Conservation (phyloP, 306 rosid species). For the Mimosa pudica region DNA sequence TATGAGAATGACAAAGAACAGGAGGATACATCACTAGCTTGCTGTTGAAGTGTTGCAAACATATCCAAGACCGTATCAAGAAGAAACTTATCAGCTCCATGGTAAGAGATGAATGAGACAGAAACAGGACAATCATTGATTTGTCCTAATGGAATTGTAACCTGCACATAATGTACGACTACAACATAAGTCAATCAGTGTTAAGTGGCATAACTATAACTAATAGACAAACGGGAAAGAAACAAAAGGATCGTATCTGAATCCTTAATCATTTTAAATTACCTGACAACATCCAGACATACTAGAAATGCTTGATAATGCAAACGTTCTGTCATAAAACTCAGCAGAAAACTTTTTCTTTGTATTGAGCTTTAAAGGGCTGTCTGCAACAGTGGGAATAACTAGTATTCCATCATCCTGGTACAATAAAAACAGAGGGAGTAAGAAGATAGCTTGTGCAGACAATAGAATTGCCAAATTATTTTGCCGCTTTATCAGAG, state of each 20-base stretch:
- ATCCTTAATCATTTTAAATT: slow-evolving; percentile 34
- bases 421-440: slow-evolving; percentile 24
- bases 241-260: slow-evolving; percentile 20
- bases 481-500: slow-evolving; percentile 20
- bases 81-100: slow-evolving; percentile 86
- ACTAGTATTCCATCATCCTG: slow-evolving; percentile 64
- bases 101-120: slow-evolving; percentile 69
- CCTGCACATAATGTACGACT: slow-evolving; percentile 51
- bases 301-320: slow-evolving; percentile 54
- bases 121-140: slow-evolving; percentile 61
- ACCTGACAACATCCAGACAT: slow-evolving; percentile 81
- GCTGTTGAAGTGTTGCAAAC: slow-evolving; percentile 64
- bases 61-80: slow-evolving; percentile 81
- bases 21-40: slow-evolving; percentile 51
- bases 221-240: slow-evolving; percentile 11
- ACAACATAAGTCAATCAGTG: not conserved
- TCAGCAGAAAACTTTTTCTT: slow-evolving; percentile 45
- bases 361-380: slow-evolving; percentile 47
- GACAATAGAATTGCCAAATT: slow-evolving; percentile 22
- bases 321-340: slow-evolving; percentile 47
- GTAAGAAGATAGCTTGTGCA: slow-evolving; percentile 11
- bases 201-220: slow-evolving; percentile 28
- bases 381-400: slow-evolving; percentile 56
- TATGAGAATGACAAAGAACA: slow-evolving; percentile 47
- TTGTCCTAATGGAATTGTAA: slow-evolving; percentile 71